Percentiles rank a stretch among this genome's conserved stretches.
These are phyloP conservation scores for Spiraea crenata DNA, from an alignment of 331 rosid genomes.

Conservation along the genomic window DNA sequence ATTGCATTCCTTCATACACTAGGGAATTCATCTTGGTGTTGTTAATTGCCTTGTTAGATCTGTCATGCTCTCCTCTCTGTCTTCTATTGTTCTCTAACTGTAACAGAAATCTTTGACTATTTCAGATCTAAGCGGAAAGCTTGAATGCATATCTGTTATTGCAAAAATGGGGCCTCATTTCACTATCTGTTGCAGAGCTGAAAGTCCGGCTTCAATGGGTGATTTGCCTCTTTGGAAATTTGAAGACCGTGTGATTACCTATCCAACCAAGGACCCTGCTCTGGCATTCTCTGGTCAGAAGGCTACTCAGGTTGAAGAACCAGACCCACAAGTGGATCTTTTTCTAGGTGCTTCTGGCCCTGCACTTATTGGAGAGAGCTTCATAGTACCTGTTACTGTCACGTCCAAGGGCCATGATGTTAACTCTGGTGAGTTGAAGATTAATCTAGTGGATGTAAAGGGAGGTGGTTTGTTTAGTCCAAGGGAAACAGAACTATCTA, in stretches of 20 bases:
- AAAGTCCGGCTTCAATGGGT: conserved; percentile 91
- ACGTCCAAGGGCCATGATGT: conserved; percentile 73
- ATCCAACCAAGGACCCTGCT: conserved; percentile 81
- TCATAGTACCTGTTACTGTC: conserved; percentile 75
- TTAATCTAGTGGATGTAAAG: conserved; percentile 89
- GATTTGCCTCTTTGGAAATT: conserved; percentile 80
- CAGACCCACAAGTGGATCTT: conserved; percentile 78
- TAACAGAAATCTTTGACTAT: conserved; percentile 29
- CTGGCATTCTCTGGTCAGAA: conserved; percentile 86
- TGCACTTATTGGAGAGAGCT: conserved; percentile 85
- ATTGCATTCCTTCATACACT: background rate
- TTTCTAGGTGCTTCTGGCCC: conserved; percentile 71
- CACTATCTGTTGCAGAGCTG: conserved; percentile 89
- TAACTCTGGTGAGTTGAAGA: conserved; percentile 83
- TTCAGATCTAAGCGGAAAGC: conserved; percentile 90
- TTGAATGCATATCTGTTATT: conserved; percentile 79
- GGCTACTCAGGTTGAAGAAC: conserved; percentile 89
- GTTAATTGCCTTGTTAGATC: background rate
- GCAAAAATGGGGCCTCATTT: conserved; percentile 82
- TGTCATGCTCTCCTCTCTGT: conserved; percentile 5
- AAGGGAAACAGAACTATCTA: conserved; percentile 63
- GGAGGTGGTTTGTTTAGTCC: conserved; percentile 97
- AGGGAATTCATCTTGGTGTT: background rate
- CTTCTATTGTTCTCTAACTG: conserved; percentile 20
- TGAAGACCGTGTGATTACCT: conserved; percentile 58